Conservation (phyloP, 2,329 filamentous ascomycete genomes). For the Cadophora sp. region DNA sequence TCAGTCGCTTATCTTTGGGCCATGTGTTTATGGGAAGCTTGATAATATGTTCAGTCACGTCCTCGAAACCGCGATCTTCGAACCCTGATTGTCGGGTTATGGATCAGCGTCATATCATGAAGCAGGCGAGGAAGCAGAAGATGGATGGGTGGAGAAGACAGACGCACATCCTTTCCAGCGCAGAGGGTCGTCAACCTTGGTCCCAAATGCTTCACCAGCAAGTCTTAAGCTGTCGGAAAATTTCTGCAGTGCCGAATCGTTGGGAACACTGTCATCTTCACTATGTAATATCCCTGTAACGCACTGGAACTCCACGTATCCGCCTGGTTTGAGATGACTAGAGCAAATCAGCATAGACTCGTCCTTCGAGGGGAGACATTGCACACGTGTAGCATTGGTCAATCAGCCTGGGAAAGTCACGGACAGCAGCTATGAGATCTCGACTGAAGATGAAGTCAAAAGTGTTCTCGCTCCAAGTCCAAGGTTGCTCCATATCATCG, state of each 20-base stretch:
- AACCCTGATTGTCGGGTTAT: background rate
- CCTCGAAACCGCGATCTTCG: background rate
- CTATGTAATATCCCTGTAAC: background rate
- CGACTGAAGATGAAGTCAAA: constrained; percentile 15
- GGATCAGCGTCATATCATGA: background rate
- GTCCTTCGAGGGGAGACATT: background rate
- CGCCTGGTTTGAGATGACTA: background rate
- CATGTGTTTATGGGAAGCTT: constrained; percentile 23
- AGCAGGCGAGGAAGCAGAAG: background rate
- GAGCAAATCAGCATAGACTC: background rate
- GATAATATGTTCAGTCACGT: background rate
- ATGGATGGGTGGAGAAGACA: background rate
- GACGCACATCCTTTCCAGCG: constrained; percentile 4
- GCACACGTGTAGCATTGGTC: constrained; percentile 25
- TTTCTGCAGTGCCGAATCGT: background rate
- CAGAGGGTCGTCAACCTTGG: background rate
- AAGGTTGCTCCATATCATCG: constrained; percentile 42
- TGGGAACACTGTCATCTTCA: constrained; percentile 7
- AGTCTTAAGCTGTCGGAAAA: background rate
- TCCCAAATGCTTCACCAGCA: background rate
- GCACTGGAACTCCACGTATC: background rate
- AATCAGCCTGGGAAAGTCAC: constrained; percentile 27
- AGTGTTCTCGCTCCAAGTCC: constrained; percentile 33
- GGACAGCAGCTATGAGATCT: constrained; percentile 22
- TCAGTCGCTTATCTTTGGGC: constrained; percentile 31